Base-by-base conservation (phyloP, 164 flowering plant genomes). In the Amborella trichopoda region DNA sequence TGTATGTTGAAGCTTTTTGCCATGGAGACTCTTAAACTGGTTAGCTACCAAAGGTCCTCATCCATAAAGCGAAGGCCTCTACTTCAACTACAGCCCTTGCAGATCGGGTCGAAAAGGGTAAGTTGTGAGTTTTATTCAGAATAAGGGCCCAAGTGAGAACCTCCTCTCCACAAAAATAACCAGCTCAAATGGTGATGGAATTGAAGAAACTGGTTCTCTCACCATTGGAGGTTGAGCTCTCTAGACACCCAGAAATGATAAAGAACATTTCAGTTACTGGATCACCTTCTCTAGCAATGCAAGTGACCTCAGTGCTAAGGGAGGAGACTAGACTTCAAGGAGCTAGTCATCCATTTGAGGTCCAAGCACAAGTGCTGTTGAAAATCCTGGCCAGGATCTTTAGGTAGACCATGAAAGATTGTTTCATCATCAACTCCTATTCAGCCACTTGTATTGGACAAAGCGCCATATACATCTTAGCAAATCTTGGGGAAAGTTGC, bases 321-420 rank as follows among this genome's bases (percentile, higher is more conserved):
- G 88, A 80, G 12, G 99, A 82, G 12, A 71, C 81, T 2, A 91
- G 66, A 17, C 99, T 58, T 91, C 94, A 27, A 87, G 90, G 42
- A 90, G 76, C 56, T 81, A 96, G 66, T 81, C 93, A 60, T 90
- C 98, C 98, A 90, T 90, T 60, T 81, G 85, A 0, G 95, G 68
- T 87, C 88, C 73, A 87, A 68, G 71, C 95, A 91, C 1, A 87
- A 68, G 54, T 91, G 96, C 18, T 93, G 75, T 55, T 83, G 93
- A 40, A 87, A 87, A 56, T 91, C 96, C 42, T 84, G 82, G 12
- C 96, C 75, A 41, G 87, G 87, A 76, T 91, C 98, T 34, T 75
- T 40, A 26, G 98, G 98, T 56, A 91, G 73, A 52, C 76, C 72
- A 34, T 8, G 68, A n/a, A 83, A 56, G 19, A 76, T 78, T 40